Conservation (phyloP, 768 basidiomycete genomes). For the Lyophyllum shimeji region DNA sequence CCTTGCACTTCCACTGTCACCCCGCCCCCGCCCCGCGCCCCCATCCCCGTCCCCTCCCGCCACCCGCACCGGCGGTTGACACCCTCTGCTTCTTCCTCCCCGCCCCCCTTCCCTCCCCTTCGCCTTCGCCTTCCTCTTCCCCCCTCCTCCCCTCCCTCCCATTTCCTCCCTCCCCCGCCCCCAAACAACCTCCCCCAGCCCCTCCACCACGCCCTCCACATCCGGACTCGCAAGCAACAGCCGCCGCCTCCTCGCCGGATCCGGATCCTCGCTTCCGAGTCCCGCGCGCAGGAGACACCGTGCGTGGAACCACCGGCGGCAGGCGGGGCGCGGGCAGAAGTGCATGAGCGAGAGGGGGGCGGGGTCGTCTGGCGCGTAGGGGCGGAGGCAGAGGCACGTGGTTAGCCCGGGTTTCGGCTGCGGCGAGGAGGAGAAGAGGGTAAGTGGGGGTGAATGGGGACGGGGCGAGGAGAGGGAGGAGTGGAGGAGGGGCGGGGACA, state of each 20-base stretch:
- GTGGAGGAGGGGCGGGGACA: conserved; percentile 5
- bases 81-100: background rate
- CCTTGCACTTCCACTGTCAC: background rate
- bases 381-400: conserved; percentile 45
- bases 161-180: background rate
- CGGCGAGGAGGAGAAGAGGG: background rate
- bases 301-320: conserved; percentile 48
- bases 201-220: conserved; percentile 4
- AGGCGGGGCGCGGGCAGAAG: conserved; percentile 54
- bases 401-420: conserved; percentile 41
- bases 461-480: background rate
- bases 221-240: conserved; percentile 38
- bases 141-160: background rate
- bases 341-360: conserved; percentile 39
- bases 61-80: background rate
- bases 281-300: conserved; percentile 37
- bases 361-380: conserved; percentile 44
- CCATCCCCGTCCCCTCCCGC: background rate
- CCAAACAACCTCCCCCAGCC: background rate
- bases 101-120: background rate
- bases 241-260: conserved; percentile 18
- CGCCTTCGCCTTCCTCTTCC: background rate
- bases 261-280: conserved; percentile 9
- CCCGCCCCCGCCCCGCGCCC: conserved; percentile 14
- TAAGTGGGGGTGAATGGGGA: background rate